Conservation (phyloP, 352 stramenopile species). For the Blastocystis sp. region DNA sequence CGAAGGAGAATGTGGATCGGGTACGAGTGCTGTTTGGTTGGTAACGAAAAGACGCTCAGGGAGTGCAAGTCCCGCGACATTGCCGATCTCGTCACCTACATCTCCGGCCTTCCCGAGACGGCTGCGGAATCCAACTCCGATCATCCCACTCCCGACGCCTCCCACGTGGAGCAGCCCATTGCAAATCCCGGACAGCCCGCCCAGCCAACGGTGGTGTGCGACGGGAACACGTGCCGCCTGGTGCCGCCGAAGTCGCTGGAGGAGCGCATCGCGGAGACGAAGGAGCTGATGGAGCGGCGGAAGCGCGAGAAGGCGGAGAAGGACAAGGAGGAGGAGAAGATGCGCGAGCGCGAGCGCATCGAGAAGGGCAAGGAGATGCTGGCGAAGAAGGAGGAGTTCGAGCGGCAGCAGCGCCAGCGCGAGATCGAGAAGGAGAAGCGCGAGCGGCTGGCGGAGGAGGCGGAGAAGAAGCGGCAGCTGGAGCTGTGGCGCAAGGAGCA, state of each 20-base stretch:
- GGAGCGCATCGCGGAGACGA: conserved; percentile 11
- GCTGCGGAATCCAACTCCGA: too few relatives aligned
- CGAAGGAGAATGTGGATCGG: conserved; percentile 13
- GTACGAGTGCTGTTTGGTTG: too few relatives aligned
- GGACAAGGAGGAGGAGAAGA: conserved; percentile 21
- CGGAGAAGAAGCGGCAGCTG: conserved; percentile 41
- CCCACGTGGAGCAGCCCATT: background rate
- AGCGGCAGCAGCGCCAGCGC: conserved; percentile 5
- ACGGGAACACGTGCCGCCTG: conserved; percentile 32
- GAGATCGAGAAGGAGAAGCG: conserved; percentile 48
- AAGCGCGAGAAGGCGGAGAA: background rate
- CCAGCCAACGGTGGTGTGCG: conserved; percentile 16
- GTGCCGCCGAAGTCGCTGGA: conserved; percentile 12
- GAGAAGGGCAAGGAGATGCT: conserved; percentile 37
- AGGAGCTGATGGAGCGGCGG: background rate
- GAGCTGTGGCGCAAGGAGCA: conserved; percentile 54
- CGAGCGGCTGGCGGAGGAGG: conserved; percentile 22
- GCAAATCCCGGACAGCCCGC: background rate
- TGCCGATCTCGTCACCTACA: conserved; percentile 27
- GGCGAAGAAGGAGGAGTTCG: conserved; percentile 13
- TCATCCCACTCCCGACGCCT: background rate
- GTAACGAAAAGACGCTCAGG: background rate
- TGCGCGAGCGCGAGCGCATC: conserved; percentile 35
- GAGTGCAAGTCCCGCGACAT: conserved; percentile 55
- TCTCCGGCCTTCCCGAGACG: conserved; percentile 12